Evolutionary conservation across 192 early-diverging fungal species (phyloP), one percentile per base, ranked within the genome.

Genomic region (Pilaira anomala): DNA sequence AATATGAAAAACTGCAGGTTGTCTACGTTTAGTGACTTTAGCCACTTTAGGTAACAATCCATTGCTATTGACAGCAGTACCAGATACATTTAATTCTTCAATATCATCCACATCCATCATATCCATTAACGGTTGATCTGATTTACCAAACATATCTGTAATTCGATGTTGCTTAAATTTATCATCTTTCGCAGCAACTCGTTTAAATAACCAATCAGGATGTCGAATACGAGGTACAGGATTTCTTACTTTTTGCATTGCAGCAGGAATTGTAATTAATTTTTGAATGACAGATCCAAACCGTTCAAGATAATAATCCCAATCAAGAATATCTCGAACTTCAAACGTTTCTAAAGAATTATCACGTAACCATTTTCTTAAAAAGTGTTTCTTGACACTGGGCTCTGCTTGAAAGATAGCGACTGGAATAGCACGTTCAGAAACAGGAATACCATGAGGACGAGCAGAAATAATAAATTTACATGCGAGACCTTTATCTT

Each of bases 221-320:
- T 98, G 95, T 1, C 78, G 72, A 14, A 99, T 85, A 30, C 97
- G 83, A 7, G 94, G 94, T 21, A 99, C 88, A 0, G 97, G 97
- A 70, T 99, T 99, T 5, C 78, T 28, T 11, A 99, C 87, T 44
- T 89, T 86, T 71, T 99, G 97, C 92, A 96, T 93, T 0, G 95
- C 95, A 7, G 97, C 97, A 0, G 97, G 97, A 67, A 99, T 99
- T 1, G 95, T 97, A 62, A 99, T 96, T 25, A 98, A 76, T 71
- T 98, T 99, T 68, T 95, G 94, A 68, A 99, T 95, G 2, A 95
- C 93, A 26, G 86, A 85, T 40, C 90, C 91, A 57, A 99, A 97
- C 29, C 97, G 87, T 76, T 99, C 96, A 57, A 95, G 56, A 66
- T 99, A 99, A 72, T 99, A 99, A 51, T 88, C 74, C 97, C 97